phyloP scores from a whole-genome alignment of 2,329 filamentous ascomycete species.

The Ophiocordyceps camponoti-rufipedis region DNA sequence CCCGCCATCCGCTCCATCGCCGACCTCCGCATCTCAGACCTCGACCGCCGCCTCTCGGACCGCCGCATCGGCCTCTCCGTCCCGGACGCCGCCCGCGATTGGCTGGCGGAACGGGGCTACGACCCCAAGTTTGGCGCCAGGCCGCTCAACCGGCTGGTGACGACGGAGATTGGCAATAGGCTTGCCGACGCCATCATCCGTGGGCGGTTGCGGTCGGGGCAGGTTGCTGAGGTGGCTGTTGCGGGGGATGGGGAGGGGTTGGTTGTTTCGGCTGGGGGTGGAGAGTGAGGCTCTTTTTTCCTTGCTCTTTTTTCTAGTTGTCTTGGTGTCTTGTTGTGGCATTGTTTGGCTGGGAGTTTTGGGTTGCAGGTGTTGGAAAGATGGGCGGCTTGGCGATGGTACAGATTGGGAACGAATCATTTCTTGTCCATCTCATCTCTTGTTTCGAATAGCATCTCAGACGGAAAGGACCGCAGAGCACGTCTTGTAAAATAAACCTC shows the following conservation, averaged over 20 bases:
- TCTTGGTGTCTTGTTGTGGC: neutral
- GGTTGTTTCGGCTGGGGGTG: neutral
- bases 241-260: conserved; percentile 53
- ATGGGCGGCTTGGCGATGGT: no score
- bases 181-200: conserved; percentile 82
- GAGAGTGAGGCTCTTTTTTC: neutral
- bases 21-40: conserved; percentile 70
- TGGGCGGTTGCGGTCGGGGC: conserved; percentile 69
- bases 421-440: no score
- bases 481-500: no score
- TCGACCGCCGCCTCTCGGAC: conserved; percentile 69
- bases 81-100: conserved; percentile 74
- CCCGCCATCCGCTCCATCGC: conserved; percentile 89
- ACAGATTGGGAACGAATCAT: no score
- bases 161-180: conserved; percentile 91
- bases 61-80: conserved; percentile 76
- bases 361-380: no score
- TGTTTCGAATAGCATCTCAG: no score
- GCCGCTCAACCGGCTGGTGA: conserved; percentile 74
- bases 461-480: no score
- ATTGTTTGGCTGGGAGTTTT: neutral
- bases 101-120: conserved; percentile 79
- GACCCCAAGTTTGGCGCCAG: conserved; percentile 89
- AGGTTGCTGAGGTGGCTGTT: conserved; percentile 62
- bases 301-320: neutral